Evolutionary conservation across 2,329 filamentous ascomycete species (phyloP), one percentile per base, ranked within the genome.

Genomic region (Metarhizium anisopliae): DNA sequence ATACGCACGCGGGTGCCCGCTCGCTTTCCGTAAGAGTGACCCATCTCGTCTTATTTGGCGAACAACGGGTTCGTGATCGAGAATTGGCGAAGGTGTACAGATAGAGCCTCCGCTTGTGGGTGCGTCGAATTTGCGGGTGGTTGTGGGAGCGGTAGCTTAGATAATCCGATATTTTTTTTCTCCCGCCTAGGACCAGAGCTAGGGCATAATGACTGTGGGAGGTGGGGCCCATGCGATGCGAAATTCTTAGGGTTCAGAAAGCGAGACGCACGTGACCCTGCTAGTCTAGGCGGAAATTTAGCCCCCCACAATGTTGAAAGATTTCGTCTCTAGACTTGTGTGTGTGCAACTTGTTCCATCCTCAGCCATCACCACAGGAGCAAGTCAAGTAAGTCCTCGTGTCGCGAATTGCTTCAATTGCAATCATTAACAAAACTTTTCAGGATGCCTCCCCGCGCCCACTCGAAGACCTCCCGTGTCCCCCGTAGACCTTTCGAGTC

Each of bases 381-480:
- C 66, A 67, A 68, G 70, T 59, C 69, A 73, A 73, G 71, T 73
- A 58, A 72, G 71, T 71, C 30, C 36, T 18, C 55, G 36, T 51
- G 45, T 55, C 59, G 51, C 51, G 50, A 51, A 57, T 56, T 54
- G 51, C 49, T 53, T 47, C 43, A 54, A 55, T 51, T 51, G 43
- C 59, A 45, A 57, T 53, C 57, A 66, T 63, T 69, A 66, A 71
- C 63, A 63, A 18, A 6, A 18, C 7, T 2, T 40, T 50, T 57
- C 59, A 73, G 71, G 61, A 73, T 73, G 71, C 67, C 71, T 69
- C 71, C 71, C 59, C 71, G 71, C 75, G 88, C 87, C 70, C 96
- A 96, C 83, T 95, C 89, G 76, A 99, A 99, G 90, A 99, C 94
- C 84, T 95, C 95, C 78, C 96, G 95, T 88, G 91, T 95, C 83